These are phyloP conservation scores for Candida morakotiae DNA, from an alignment of 805 yeast species.

Conservation along the genomic window DNA sequence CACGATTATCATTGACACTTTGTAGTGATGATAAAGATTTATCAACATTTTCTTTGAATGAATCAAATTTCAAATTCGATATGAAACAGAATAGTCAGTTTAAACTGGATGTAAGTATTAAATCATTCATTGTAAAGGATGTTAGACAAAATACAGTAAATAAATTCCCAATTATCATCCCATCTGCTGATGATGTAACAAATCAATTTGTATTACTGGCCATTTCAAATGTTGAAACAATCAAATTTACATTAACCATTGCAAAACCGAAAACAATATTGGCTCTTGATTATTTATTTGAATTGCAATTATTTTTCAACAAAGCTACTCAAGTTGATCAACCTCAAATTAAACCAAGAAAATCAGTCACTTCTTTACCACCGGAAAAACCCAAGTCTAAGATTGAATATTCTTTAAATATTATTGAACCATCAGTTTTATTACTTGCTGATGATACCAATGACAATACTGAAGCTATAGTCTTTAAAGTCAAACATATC, in stretches of 20 bases:
- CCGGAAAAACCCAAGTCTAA: slow-evolving; percentile 9
- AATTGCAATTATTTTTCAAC: slow-evolving; percentile 62
- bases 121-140: slow-evolving; percentile 77
- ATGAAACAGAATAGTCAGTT: slow-evolving; percentile 54
- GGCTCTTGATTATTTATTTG: slow-evolving; percentile 82
- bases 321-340: slow-evolving; percentile 35
- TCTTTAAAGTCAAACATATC: slow-evolving; percentile 80
- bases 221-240: slow-evolving; percentile 38
- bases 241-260: slow-evolving; percentile 54
- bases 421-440: slow-evolving; percentile 73
- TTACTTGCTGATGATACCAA: slow-evolving; percentile 75
- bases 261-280: slow-evolving; percentile 79
- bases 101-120: slow-evolving; percentile 57
- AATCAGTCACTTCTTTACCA: background rate
- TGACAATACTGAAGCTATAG: slow-evolving; percentile 77
- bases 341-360: slow-evolving; percentile 3
- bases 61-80: slow-evolving; percentile 46
- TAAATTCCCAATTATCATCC: slow-evolving; percentile 77
- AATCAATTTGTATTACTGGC: slow-evolving; percentile 68
- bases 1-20: slow-evolving; percentile 58
- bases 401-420: slow-evolving; percentile 57
- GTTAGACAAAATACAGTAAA: slow-evolving; percentile 58
- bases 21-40: slow-evolving; percentile 38
- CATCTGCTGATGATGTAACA: slow-evolving; percentile 56
- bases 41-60: slow-evolving; percentile 48